These are phyloP conservation scores for Musa schizocarpa DNA, from an alignment of 176 grass and related monocot species.

Conservation along the genomic window DNA sequence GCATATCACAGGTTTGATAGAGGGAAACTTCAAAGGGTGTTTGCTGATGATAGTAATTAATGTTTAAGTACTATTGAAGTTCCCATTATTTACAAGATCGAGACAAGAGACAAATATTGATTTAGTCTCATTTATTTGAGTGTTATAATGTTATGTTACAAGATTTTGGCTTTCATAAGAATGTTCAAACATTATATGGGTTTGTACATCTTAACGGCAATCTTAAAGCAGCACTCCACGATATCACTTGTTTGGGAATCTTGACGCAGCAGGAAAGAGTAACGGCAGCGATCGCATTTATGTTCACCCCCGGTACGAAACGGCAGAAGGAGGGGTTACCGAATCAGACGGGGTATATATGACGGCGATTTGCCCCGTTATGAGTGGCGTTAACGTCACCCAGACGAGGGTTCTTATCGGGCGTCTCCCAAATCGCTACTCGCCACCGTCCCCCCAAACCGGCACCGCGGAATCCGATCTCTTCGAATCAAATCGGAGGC, in stretches of 20 bases:
- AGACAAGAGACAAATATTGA: too few species aligned
- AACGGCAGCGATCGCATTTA: background rate
- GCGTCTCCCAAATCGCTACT: background rate
- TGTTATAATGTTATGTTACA: too few species aligned
- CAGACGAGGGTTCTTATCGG: background rate
- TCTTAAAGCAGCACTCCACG: background rate
- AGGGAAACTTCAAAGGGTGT: too few species aligned
- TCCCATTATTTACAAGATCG: too few species aligned
- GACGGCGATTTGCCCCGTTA: conserved; percentile 5
- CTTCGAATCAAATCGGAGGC: conserved; percentile 2
- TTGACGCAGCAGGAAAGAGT: background rate
- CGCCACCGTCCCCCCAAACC: background rate
- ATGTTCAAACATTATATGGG: too few species aligned
- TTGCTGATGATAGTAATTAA: too few species aligned
- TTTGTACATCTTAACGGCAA: background rate
- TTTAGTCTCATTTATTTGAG: too few species aligned
- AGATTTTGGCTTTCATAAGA: too few species aligned
- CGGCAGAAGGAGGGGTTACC: background rate
- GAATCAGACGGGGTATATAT: background rate
- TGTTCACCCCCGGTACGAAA: background rate
- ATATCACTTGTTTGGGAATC: background rate
- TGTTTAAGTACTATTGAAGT: too few species aligned
- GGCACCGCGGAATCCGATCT: conserved; percentile 6
- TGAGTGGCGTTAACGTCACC: conserved; percentile 2
- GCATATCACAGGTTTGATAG: too few species aligned